Percentiles rank a stretch among this genome's conserved stretches.
phyloP scores from a whole-genome alignment of 2,329 filamentous ascomycete species.

The Xylariaceae sp. region DNA sequence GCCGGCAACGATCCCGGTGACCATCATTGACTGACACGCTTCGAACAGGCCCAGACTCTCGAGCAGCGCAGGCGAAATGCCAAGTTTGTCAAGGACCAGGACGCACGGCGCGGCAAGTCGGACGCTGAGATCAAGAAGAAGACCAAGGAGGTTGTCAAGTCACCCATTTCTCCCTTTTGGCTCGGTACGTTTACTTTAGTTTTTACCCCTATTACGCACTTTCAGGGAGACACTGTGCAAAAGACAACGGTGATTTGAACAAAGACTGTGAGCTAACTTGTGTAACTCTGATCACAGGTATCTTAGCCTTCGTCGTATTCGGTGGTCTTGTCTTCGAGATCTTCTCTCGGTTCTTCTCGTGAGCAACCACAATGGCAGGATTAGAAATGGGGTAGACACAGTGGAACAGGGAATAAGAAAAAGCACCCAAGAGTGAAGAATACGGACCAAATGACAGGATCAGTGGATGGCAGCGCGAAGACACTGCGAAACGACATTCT shows the following conservation, averaged over 20 bases:
- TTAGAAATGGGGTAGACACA: neutral
- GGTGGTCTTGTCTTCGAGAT: slow-evolving; percentile 58
- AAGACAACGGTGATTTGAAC: neutral
- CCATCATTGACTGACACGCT: neutral
- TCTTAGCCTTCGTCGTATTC: slow-evolving; percentile 59
- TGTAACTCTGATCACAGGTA: slow-evolving; percentile 32
- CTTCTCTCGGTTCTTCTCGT: slow-evolving; percentile 50
- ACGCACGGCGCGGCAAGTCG: slow-evolving; percentile 72
- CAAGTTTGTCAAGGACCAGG: slow-evolving; percentile 71
- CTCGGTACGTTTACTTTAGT: slow-evolving; percentile 40
- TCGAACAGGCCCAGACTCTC: slow-evolving; percentile 70
- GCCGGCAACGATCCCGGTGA: neutral
- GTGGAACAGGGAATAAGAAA: neutral
- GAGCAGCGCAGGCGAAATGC: slow-evolving; percentile 78
- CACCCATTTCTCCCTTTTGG: slow-evolving; percentile 62
- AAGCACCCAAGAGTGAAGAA: neutral
- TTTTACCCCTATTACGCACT: no score
- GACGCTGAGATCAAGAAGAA: slow-evolving; percentile 60
- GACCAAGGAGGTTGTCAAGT: slow-evolving; percentile 52
- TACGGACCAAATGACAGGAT: no score
- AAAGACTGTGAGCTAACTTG: slow-evolving; percentile 8
- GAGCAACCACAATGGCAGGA: neutral
- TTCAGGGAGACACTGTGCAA: neutral
- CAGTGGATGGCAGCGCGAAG: no score
- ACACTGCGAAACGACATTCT: no score